Evolutionary conservation across 768 basidiomycete species (phyloP).

Genomic region (Phlegmacium glaucopus): DNA sequence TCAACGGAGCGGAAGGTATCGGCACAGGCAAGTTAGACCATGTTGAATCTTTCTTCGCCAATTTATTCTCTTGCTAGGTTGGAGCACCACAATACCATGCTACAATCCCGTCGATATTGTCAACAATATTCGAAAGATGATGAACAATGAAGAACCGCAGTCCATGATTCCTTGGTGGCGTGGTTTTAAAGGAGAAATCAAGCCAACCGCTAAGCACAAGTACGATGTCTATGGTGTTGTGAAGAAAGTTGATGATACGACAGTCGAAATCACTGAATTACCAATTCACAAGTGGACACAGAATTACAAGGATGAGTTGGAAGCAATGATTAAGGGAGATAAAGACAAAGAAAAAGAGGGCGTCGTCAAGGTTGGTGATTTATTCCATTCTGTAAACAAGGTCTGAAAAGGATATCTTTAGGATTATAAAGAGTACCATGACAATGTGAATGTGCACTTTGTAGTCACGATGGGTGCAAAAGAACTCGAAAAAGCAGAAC

Average conservation of each 20-base stretch:
- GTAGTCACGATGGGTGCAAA: constrained; percentile 75
- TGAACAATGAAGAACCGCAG: constrained; percentile 79
- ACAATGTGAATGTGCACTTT: constrained; percentile 89
- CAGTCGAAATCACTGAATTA: constrained; percentile 91
- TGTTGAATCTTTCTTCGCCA: not conserved
- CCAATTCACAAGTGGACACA: constrained; percentile 96
- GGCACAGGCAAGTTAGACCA: constrained; percentile 69
- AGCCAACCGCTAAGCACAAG: constrained; percentile 77
- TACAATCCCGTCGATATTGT: constrained; percentile 94
- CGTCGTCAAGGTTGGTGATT: constrained; percentile 62
- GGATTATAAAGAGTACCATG: constrained; percentile 98
- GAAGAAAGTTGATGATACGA: constrained; percentile 79
- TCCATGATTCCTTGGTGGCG: constrained; percentile 98
- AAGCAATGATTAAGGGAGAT: constrained; percentile 77
- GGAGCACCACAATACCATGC: constrained; percentile 91
- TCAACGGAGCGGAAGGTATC: constrained; percentile 97
- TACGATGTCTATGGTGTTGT: constrained; percentile 77
- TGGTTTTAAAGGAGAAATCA: constrained; percentile 89
- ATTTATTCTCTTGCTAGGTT: constrained; percentile 51
- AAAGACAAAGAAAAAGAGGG: constrained; percentile 65
- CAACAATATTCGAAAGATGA: constrained; percentile 78
- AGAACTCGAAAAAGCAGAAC: constrained; percentile 82
- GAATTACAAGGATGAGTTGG: constrained; percentile 87
- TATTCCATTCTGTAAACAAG: not conserved
- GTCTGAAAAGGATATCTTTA: constrained; percentile 26